Conservation (phyloP, 306 rosid species). For the Acacia crassicarpa region DNA sequence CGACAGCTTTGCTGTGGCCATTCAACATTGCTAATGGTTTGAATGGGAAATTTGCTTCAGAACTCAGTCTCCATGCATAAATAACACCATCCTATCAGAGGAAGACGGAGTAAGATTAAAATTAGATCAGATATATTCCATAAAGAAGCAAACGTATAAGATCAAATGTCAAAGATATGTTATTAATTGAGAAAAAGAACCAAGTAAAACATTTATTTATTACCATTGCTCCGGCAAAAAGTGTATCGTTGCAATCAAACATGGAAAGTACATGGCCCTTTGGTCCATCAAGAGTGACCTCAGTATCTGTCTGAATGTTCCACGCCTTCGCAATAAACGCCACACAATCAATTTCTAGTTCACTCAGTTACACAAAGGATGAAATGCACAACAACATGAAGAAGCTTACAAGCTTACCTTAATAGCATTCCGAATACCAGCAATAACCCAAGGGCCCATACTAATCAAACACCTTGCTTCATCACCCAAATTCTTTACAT, state of each 20-base stretch:
- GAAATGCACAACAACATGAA: not conserved
- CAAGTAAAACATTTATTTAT: too few species aligned
- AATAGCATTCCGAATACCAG: constrained; percentile 33
- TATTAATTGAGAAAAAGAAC: too few species aligned
- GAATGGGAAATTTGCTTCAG: constrained; percentile 28
- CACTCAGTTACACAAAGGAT: not conserved
- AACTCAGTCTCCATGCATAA: not conserved
- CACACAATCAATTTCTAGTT: constrained; percentile 4
- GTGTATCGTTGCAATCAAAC: too few species aligned
- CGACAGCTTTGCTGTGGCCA: constrained; percentile 36
- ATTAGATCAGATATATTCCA: too few species aligned
- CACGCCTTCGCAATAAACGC: constrained; percentile 1
- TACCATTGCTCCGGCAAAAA: too few species aligned
- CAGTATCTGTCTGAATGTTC: too few species aligned
- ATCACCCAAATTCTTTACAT: not conserved
- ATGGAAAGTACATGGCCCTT: too few species aligned
- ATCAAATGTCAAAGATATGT: too few species aligned
- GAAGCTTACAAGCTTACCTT: not conserved
- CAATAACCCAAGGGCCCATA: constrained; percentile 51
- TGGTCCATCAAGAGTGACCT: too few species aligned
- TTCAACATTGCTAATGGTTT: constrained; percentile 20
- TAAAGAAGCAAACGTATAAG: too few species aligned
- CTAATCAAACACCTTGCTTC: constrained; percentile 45
- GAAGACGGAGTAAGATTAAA: too few species aligned
- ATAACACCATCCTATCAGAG: too few species aligned